Evolutionary conservation across 345 rosid species (phyloP).

Genomic region (Citrus inodora): DNA sequence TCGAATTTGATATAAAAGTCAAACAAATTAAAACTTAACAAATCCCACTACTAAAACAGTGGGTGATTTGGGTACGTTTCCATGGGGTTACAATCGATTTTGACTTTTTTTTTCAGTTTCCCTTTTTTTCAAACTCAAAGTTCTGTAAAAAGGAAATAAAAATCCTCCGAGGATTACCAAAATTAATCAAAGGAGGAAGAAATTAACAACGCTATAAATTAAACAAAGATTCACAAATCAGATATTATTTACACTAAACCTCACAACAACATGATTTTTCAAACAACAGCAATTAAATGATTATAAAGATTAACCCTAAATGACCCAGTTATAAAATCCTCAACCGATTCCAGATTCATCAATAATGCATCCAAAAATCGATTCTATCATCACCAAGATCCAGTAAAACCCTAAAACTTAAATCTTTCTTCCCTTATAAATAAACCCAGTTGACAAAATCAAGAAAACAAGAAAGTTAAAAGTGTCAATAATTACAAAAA

Average conservation of each 20-base stretch:
- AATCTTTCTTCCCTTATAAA: neutral
- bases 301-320: neutral
- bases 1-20: conserved; percentile 6
- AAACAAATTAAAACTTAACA: conserved; percentile 8
- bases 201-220: conserved; percentile 11
- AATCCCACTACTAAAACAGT: conserved; percentile 57
- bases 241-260: conserved; percentile 37
- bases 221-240: conserved; percentile 18
- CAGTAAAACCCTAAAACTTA: neutral
- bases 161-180: conserved; percentile 47
- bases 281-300: neutral
- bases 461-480: conserved; percentile 12
- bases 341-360: conserved; percentile 42
- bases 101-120: conserved; percentile 3
- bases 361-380: conserved; percentile 35
- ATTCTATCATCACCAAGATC: conserved; percentile 21
- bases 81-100: conserved; percentile 21
- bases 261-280: conserved; percentile 2
- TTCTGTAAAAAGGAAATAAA: conserved; percentile 12
- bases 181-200: conserved; percentile 35
- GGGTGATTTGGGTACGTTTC: conserved; percentile 35
- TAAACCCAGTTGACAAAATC: conserved; percentile 14
- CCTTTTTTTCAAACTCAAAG: neutral
- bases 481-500: neutral
- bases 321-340: neutral